Evolutionary conservation across 768 basidiomycete species (phyloP).

Genomic region (Hortiboletus campestris): DNA sequence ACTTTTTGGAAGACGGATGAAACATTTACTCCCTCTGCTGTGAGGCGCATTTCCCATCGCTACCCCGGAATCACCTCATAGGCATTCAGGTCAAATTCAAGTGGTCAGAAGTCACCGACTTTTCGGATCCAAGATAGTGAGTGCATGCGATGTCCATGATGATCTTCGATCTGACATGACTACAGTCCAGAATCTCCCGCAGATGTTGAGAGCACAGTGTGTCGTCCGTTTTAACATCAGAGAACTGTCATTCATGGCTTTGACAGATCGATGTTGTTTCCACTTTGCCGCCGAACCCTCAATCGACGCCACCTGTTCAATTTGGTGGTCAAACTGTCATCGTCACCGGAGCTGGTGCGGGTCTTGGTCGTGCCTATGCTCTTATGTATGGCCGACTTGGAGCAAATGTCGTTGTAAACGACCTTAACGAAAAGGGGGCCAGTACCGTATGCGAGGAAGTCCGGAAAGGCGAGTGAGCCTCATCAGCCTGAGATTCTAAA

Average conservation of each 20-base stretch:
- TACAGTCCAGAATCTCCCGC: constrained; percentile 60
- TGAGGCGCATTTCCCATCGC: constrained; percentile 32
- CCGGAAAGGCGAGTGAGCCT: constrained; percentile 53
- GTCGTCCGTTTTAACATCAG: not conserved
- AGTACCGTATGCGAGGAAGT: constrained; percentile 86
- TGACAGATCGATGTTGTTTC: constrained; percentile 62
- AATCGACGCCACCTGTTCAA: constrained; percentile 65
- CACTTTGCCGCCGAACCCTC: constrained; percentile 62
- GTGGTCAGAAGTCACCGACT: constrained; percentile 83
- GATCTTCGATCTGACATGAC: constrained; percentile 2
- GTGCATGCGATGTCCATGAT: constrained; percentile 21
- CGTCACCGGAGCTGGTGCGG: constrained; percentile 93
- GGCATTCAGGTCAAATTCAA: constrained; percentile 66
- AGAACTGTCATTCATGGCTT: not conserved
- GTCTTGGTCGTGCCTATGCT: constrained; percentile 90
- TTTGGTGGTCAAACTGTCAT: constrained; percentile 91
- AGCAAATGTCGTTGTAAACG: constrained; percentile 97
- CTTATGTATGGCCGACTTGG: constrained; percentile 89
- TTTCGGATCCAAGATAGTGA: constrained; percentile 66
- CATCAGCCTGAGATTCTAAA: not conserved
- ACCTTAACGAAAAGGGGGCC: constrained; percentile 85
- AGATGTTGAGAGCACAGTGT: constrained; percentile 61
- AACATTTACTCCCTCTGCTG: constrained; percentile 92
- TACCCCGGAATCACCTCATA: not conserved
- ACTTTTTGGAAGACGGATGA: constrained; percentile 86